Base-by-base conservation (phyloP, 352 stramenopile species). In the Halophytophthora batemanensis region DNA sequence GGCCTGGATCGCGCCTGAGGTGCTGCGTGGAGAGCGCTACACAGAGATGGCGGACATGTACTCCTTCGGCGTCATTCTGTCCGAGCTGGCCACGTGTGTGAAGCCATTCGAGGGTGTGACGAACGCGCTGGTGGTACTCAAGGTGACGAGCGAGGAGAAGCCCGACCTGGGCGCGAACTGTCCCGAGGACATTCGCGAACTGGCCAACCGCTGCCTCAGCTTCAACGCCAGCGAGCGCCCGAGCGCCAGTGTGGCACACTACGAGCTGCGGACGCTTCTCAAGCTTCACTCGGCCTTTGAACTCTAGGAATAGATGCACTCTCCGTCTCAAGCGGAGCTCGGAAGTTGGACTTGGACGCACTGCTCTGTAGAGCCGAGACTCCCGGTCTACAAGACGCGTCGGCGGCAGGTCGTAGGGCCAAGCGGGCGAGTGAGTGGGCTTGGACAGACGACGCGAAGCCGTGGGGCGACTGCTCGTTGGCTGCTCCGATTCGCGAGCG, bases 21-120 rank as follows among this genome's bases (percentile, higher is more conserved):
- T 93, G 40, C 53, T 93, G 42, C 72, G 81, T 1, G 78, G 83
- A 11, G 83, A 90, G 50, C 74, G 80, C n/a, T 93, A 91, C 66
- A 94, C 74, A 3, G 83, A 94, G 53, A 88, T 77, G 67, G 82
- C 83, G 3, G 83, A 94, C 55, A 87, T 94, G 25, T 94, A 94
- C 64, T 94, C 83, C 38, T 90, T 94, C 45, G 83, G 83, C 17
- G 79, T 92, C 10, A 71, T 94, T 15, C 50, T 94, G 41, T 82
- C 77, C 3, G 83, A 93, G 65, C 46, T 93, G 31, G 66, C 71
- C 18, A 92, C 77, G 37, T 84, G 74, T 45, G 52, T 61, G 28
- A 80, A 84, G 50, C 77, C 78, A 7, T 90, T 89, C 41, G 75
- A 88, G 8, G 76, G 77, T 18, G 63, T 86, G 17, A 84, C 70